Conservation (phyloP, 2,329 filamentous ascomycete genomes). For the Cytospora paraplurivora region DNA sequence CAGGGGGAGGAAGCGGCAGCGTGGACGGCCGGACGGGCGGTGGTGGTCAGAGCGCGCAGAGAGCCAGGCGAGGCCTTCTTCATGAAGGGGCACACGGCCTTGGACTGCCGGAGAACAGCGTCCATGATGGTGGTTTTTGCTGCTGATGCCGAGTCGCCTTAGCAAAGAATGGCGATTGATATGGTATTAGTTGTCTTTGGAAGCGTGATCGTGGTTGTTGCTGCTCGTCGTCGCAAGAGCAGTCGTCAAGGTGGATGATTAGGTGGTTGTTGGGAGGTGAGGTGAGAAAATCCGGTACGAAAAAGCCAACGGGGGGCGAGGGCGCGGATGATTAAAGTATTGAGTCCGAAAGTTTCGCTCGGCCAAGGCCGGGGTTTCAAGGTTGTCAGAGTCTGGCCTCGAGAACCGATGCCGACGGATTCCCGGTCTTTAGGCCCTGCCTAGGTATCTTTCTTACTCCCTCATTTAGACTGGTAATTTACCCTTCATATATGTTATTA, state of each 20-base stretch:
- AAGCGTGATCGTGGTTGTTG: background rate
- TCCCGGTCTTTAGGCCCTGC: background rate
- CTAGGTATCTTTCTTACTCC: background rate
- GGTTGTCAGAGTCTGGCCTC: background rate
- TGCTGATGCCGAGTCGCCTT: background rate
- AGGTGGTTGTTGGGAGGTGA: background rate
- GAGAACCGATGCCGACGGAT: background rate
- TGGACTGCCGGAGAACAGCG: slow-evolving; percentile 89
- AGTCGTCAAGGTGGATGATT: background rate
- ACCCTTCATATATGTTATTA: no score
- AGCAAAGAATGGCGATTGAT: background rate
- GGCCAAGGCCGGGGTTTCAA: background rate
- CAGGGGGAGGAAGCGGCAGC: slow-evolving; percentile 62
- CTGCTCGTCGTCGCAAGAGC: background rate
- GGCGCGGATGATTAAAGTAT: background rate
- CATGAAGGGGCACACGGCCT: slow-evolving; percentile 95
- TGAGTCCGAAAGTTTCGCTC: background rate
- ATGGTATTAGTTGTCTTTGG: no score
- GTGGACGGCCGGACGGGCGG: slow-evolving; percentile 62
- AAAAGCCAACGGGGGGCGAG: background rate
- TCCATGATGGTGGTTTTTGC: slow-evolving; percentile 66
- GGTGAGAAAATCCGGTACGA: background rate
- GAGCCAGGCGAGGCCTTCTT: slow-evolving; percentile 91
- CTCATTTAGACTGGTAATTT: no score
- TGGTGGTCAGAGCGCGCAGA: slow-evolving; percentile 83